phyloP scores from a whole-genome alignment of 2,329 filamentous ascomycete species.

The Trichocomaceae sp. region DNA sequence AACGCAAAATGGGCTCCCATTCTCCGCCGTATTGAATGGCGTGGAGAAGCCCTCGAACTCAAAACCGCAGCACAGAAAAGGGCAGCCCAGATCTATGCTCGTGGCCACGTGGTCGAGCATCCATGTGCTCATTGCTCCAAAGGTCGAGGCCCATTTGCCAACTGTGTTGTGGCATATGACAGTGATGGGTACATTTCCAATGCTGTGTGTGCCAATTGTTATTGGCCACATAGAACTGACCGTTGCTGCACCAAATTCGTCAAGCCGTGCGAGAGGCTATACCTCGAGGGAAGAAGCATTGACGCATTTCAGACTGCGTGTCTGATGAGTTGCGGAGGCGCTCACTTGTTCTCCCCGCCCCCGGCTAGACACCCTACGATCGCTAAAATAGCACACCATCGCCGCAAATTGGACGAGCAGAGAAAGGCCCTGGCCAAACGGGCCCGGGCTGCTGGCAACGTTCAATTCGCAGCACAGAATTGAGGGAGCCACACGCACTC shows the following conservation, averaged over 20 bases:
- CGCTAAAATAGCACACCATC: too few relatives aligned
- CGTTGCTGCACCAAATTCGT: background rate
- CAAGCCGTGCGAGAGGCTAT: background rate
- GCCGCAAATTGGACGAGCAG: too few relatives aligned
- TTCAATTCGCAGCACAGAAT: background rate
- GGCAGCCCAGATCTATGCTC: background rate
- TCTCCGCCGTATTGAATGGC: slow-evolving; percentile 1
- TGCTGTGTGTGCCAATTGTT: slow-evolving; percentile 3
- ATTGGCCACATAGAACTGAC: slow-evolving; percentile 3
- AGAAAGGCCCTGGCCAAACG: too few relatives aligned
- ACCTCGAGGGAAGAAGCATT: too few relatives aligned
- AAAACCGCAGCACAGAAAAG: background rate
- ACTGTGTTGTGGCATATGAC: slow-evolving; percentile 1
- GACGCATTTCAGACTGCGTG: too few relatives aligned
- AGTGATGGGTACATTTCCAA: background rate
- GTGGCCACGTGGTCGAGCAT: background rate
- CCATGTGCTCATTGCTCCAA: background rate
- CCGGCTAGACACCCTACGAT: too few relatives aligned
- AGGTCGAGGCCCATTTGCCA: background rate
- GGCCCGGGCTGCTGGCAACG: too few relatives aligned
- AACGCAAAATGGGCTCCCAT: background rate
- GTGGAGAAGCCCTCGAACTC: background rate
- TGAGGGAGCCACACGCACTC: background rate
- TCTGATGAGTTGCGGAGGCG: too few relatives aligned
- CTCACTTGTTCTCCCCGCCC: too few relatives aligned